Evolutionary conservation across 2,329 filamentous ascomycete genomes (phyloP), one percentile per base, ranked within the genome.

Genomic region (Fusarium goolgardi): DNA sequence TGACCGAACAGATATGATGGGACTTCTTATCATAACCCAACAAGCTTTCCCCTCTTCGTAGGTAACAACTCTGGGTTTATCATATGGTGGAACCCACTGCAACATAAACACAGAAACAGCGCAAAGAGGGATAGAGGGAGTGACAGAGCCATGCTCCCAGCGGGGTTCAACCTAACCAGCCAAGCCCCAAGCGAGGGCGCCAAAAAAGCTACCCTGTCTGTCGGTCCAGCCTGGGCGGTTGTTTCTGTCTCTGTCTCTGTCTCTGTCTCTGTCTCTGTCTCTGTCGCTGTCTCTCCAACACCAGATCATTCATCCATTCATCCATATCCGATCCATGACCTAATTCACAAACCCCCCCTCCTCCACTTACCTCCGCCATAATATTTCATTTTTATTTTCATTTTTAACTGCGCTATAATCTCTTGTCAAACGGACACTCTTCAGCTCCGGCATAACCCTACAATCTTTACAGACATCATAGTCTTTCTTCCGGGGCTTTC

Each of bases 101-200:
- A 63, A 63, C 59, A 54, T 31, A 58, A 34, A 29, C 31, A 35
- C 32, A 50, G 32, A 21, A 49, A 46, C 16, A n/a, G 31, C 23
- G 35, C 23, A 51, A 32, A n/a, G 23, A 55, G 34, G 43, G 23
- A 58, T 31, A 25, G 23, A 55, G 34, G 54, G 23, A 58, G 35
- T 58, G 65, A 69, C 61, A 66, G 61, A 55, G 65, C 45, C 63
- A 45, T 53, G 53, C 46, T 69, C 34, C 23, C 57, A 67, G 61
- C 65, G 61, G 65, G 61, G 65, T 59, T 40, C 44, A 52, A 57
- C 52, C 34, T 25, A 35, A 47, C 45, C 45, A 63, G 65, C 60
- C 35, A 56, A 68, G 46, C 32, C 40, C 40, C 59, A 60, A 65
- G 47, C 56, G 63, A 67, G 31, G 45, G 65, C 59, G 65, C 53